A percentile compares a stretch with the other conserved stretches of the same genome.
phyloP scores from a whole-genome alignment of 23 red algal species.

The Cyanidiococcus yangmingshanensis region DNA sequence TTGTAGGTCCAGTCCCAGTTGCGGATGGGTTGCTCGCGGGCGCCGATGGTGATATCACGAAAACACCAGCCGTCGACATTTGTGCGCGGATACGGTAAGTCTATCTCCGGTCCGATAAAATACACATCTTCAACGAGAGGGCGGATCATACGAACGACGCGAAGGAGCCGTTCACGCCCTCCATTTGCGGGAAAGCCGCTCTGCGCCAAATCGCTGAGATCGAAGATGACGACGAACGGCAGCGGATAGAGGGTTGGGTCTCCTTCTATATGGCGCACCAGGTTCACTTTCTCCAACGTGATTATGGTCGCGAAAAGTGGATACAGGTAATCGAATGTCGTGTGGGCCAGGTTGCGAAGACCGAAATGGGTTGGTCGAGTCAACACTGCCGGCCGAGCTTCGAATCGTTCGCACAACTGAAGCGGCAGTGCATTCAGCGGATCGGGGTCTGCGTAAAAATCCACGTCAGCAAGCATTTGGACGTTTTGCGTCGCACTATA shows the following conservation, averaged over 20 bases:
- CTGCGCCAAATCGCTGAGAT: neutral
- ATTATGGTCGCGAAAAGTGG: neutral
- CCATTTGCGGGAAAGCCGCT: conserved; percentile 7
- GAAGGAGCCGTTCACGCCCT: conserved; percentile 11
- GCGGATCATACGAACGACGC: neutral
- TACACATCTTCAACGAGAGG: neutral
- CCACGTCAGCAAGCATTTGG: neutral
- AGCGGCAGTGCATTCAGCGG: neutral
- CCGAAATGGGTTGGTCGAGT: neutral
- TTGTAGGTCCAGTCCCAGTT: conserved; percentile 16
- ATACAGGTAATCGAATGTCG: neutral
- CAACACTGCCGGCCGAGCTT: neutral
- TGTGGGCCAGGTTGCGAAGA: conserved; percentile 5
- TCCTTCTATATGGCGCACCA: neutral
- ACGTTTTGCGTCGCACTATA: neutral
- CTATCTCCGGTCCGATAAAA: neutral
- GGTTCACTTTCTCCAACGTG: neutral
- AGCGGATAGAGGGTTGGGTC: conserved; percentile 16
- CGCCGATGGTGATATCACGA: neutral
- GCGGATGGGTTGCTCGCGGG: conserved; percentile 9
- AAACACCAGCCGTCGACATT: neutral
- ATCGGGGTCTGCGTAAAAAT: neutral
- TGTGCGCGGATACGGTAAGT: neutral
- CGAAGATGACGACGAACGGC: conserved; percentile 10
- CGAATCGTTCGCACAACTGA: neutral